Evolutionary conservation across 2,329 filamentous ascomycete genomes (phyloP).

Genomic region (Phoma herbarum): DNA sequence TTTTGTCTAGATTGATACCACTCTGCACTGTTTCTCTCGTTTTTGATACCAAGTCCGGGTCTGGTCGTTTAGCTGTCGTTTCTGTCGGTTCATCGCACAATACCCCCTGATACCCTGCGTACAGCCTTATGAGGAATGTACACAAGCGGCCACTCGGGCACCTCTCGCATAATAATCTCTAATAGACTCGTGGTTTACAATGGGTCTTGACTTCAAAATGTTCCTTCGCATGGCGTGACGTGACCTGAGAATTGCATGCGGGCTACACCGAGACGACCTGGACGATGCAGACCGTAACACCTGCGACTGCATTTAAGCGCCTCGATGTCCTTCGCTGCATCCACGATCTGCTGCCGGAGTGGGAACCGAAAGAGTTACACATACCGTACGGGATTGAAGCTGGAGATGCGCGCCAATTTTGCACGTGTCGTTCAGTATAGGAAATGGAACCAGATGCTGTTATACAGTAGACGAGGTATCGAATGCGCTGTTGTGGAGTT

Average conservation of each 20-base stretch:
- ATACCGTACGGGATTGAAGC: not conserved
- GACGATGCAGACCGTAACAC: not conserved
- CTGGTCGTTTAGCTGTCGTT: conserved; percentile 42
- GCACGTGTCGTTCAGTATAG: not conserved
- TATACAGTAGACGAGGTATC: not conserved
- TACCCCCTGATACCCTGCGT: conserved; percentile 55
- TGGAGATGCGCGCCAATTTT: not conserved
- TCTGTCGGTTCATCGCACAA: conserved; percentile 49
- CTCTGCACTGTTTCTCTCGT: conserved; percentile 50
- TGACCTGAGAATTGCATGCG: not conserved
- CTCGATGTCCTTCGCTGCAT: not conserved
- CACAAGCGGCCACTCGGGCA: conserved; percentile 54
- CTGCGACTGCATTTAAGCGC: not conserved
- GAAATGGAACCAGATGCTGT: not conserved
- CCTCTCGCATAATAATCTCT: conserved; percentile 51
- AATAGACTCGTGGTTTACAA: conserved; percentile 45
- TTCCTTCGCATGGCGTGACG: conserved; percentile 3
- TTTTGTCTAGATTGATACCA: conserved; percentile 57
- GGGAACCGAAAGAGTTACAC: not conserved
- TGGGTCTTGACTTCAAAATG: not conserved
- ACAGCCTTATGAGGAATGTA: conserved; percentile 52
- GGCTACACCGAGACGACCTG: not conserved
- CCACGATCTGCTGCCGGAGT: not conserved
- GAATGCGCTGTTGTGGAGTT: not conserved
- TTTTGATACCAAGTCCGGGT: conserved; percentile 50